phyloP scores from a whole-genome alignment of 371 early-diverging fungal genomes.

The Rhizopus arrhizus region DNA sequence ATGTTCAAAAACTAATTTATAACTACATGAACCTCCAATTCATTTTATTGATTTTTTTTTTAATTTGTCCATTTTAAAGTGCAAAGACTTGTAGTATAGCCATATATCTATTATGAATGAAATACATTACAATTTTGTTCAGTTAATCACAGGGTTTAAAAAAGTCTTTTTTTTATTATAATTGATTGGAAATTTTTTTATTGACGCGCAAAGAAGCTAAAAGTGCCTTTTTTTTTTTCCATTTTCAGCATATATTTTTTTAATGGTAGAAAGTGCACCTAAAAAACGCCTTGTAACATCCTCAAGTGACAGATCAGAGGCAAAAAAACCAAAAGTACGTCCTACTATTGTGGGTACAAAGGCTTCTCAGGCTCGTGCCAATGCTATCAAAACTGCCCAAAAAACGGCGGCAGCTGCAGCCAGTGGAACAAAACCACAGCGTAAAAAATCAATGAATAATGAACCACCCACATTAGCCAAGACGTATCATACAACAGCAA shows the following conservation, averaged over 20 bases:
- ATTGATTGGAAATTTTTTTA: too few species aligned
- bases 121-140: too few species aligned
- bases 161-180: too few species aligned
- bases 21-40: too few species aligned
- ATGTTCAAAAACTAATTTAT: too few species aligned
- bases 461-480: slow-evolving; percentile 10
- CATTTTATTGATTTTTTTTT: too few species aligned
- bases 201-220: neutral
- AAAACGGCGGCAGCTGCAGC: neutral
- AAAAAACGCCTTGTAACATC: neutral
- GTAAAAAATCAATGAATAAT: slow-evolving; percentile 11
- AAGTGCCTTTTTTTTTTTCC: neutral
- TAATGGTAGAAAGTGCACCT: neutral
- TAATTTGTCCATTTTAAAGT: too few species aligned
- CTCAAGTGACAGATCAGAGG: neutral
- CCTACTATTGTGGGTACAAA: slow-evolving; percentile 21
- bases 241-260: neutral
- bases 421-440: slow-evolving; percentile 1
- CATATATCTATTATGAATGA: too few species aligned
- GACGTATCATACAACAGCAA: slow-evolving; percentile 15
- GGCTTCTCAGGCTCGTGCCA: slow-evolving; percentile 28
- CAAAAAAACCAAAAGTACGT: slow-evolving; percentile 1
- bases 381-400: slow-evolving; percentile 21
- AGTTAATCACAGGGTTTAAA: too few species aligned
- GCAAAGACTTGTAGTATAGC: too few species aligned